These are phyloP conservation scores for Talaromyces sp. DNA, from an alignment of 2,329 filamentous ascomycete genomes.

Conservation along the genomic window DNA sequence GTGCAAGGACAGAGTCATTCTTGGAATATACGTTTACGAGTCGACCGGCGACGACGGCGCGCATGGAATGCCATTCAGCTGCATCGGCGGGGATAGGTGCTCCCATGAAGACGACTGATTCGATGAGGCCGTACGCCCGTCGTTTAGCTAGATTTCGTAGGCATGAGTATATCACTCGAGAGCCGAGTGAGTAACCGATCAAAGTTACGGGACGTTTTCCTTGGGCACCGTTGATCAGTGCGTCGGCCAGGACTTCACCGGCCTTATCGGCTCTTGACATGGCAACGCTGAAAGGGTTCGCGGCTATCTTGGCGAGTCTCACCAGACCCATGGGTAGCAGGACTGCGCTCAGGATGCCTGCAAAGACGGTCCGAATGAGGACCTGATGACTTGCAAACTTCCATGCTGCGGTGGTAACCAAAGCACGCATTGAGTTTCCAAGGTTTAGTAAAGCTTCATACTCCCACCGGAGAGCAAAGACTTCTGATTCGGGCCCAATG, in stretches of 20 bases:
- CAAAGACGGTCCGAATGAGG: conserved; percentile 65
- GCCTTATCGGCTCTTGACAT: conserved; percentile 74
- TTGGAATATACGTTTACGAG: conserved; percentile 84
- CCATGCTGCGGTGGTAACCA: conserved; percentile 81
- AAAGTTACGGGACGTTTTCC: conserved; percentile 76
- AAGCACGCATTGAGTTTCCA: conserved; percentile 68
- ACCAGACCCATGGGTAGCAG: conserved; percentile 66
- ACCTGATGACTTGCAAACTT: conserved; percentile 65
- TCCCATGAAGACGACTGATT: conserved; percentile 77
- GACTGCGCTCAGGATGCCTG: conserved; percentile 58
- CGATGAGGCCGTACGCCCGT: conserved; percentile 75
- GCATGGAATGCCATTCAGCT: conserved; percentile 69
- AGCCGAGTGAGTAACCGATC: conserved; percentile 76
- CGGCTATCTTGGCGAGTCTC: conserved; percentile 62
- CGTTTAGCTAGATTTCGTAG: conserved; percentile 70
- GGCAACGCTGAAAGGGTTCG: conserved; percentile 77
- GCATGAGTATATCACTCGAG: conserved; percentile 76
- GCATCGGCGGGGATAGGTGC: conserved; percentile 68
- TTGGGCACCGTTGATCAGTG: conserved; percentile 73
- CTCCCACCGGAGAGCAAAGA: conserved; percentile 82
- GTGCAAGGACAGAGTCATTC: conserved; percentile 81
- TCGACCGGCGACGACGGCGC: conserved; percentile 71
- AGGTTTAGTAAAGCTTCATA: conserved; percentile 70
- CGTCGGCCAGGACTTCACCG: conserved; percentile 72
- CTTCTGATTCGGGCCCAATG: conserved; percentile 66